A percentile compares a stretch with the other conserved stretches of the same genome.
phyloP scores from a whole-genome alignment of 441 rosid species.

The Euphorbia celastroides region DNA sequence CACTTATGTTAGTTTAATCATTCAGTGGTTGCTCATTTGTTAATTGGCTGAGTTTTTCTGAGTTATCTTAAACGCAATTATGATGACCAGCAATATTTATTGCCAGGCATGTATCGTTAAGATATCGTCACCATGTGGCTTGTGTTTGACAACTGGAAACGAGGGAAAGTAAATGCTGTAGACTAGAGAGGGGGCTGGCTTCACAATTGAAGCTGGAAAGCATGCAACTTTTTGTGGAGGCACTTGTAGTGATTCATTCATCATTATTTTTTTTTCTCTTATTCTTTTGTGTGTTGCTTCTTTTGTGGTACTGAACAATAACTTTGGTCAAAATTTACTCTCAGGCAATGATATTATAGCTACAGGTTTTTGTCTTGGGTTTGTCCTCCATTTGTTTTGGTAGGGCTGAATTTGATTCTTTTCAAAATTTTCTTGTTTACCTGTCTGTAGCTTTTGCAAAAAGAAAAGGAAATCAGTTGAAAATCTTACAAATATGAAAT shows the following conservation, averaged over 20 bases:
- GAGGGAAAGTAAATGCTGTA: conserved; percentile 42
- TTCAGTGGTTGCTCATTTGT: neutral
- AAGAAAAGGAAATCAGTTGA: neutral
- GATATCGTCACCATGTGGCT: conserved; percentile 15
- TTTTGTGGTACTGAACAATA: conserved; percentile 24
- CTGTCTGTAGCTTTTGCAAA: neutral
- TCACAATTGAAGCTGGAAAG: conserved; percentile 22
- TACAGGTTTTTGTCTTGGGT: neutral
- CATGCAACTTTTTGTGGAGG: conserved; percentile 22
- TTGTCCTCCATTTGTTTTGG: neutral
- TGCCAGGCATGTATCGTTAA: conserved; percentile 17
- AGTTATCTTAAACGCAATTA: neutral
- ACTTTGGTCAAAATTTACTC: conserved; percentile 8
- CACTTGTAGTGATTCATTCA: conserved; percentile 46
- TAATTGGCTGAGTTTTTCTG: neutral
- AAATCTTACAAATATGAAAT: neutral
- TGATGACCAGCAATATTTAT: neutral
- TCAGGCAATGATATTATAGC: conserved; percentile 17
- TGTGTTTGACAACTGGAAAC: conserved; percentile 14
- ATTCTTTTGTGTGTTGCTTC: conserved; percentile 18
- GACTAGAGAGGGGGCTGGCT: conserved; percentile 33
- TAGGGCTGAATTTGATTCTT: neutral
- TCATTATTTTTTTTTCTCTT: conserved; percentile 21
- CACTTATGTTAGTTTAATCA: neutral
- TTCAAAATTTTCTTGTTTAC: conserved; percentile 2